phyloP scores from a whole-genome alignment of 371 early-diverging fungal species.

The Vairimorpha necatrix region DNA sequence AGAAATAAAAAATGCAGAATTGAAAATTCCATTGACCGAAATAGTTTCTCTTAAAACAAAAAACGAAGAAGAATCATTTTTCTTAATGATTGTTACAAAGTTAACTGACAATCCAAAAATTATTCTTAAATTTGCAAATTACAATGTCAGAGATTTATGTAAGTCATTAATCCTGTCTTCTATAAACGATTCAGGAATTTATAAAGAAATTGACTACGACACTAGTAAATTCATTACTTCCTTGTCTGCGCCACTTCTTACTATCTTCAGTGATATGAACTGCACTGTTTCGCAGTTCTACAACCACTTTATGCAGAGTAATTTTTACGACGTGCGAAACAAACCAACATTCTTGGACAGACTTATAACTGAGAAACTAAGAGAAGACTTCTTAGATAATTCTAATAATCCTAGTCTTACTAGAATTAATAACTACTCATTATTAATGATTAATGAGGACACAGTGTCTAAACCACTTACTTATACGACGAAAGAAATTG shows the following conservation, averaged over 20 bases:
- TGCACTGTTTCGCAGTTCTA: slow-evolving; percentile 35
- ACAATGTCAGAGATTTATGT: slow-evolving; percentile 16
- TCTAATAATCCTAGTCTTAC: background rate
- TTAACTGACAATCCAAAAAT: background rate
- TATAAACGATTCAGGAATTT: background rate
- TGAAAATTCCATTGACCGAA: background rate
- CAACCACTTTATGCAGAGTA: slow-evolving; percentile 28
- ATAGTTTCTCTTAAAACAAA: slow-evolving; percentile 26
- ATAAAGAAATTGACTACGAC: slow-evolving; percentile 6
- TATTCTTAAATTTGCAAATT: slow-evolving; percentile 4
- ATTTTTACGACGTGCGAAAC: slow-evolving; percentile 43
- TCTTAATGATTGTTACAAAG: slow-evolving; percentile 10
- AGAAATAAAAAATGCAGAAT: background rate
- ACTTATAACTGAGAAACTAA: slow-evolving; percentile 18
- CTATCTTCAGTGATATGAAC: slow-evolving; percentile 40
- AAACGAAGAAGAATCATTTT: slow-evolving; percentile 1
- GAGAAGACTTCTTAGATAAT: slow-evolving; percentile 11
- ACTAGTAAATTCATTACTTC: background rate
- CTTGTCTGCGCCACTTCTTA: slow-evolving; percentile 7
- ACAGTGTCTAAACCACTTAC: background rate
- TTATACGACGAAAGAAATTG: background rate
- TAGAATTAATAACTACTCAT: background rate
- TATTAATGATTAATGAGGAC: background rate
- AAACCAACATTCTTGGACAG: slow-evolving; percentile 33
- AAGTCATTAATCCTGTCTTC: slow-evolving; percentile 4